Percentiles rank a stretch among this genome's conserved stretches.
Evolutionary conservation across 495 filamentous ascomycete genomes (phyloP).

Genomic region (Ramalina intermedia): DNA sequence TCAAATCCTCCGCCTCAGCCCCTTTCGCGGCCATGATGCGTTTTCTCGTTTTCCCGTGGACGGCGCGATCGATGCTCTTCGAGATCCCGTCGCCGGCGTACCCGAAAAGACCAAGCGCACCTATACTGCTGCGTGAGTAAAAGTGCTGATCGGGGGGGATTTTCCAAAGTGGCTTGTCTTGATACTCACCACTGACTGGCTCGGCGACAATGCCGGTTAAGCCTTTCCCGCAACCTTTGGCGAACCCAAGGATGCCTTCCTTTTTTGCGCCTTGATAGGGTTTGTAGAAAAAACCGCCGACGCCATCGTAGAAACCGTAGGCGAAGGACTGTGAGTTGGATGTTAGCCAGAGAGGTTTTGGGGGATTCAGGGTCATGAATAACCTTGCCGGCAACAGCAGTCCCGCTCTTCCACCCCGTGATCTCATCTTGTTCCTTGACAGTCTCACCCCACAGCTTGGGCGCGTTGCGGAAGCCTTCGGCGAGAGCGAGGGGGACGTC

Average conservation of each 20-base stretch:
- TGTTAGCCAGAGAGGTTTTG: not conserved
- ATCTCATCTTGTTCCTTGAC: constrained; percentile 24
- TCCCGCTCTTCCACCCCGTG: constrained; percentile 25
- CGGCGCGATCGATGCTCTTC: constrained; percentile 16
- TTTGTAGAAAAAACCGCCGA: constrained; percentile 8
- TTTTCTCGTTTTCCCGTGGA: constrained; percentile 17
- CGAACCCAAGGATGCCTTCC: constrained; percentile 4
- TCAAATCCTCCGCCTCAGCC: not conserved
- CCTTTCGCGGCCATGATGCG: not conserved
- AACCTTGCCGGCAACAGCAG: constrained; percentile 17
- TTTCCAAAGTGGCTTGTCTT: too few relatives aligned
- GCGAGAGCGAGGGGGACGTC: constrained; percentile 47
- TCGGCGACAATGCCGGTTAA: constrained; percentile 1
- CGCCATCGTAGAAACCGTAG: constrained; percentile 9
- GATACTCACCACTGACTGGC: constrained; percentile 6
- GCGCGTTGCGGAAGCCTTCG: constrained; percentile 62
- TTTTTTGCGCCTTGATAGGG: constrained; percentile 10
- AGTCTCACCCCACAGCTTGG: constrained; percentile 33
- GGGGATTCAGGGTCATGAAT: too few relatives aligned
- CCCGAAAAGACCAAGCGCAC: constrained; percentile 16
- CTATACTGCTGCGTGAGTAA: constrained; percentile 3
- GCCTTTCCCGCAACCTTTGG: constrained; percentile 11
- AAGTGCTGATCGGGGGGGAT: not conserved
- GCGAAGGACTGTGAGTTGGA: constrained; percentile 6
- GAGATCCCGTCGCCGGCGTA: constrained; percentile 18